Evolutionary conservation across 1,284 basidiomycete species (phyloP).

Genomic region (Melampsora americana): DNA sequence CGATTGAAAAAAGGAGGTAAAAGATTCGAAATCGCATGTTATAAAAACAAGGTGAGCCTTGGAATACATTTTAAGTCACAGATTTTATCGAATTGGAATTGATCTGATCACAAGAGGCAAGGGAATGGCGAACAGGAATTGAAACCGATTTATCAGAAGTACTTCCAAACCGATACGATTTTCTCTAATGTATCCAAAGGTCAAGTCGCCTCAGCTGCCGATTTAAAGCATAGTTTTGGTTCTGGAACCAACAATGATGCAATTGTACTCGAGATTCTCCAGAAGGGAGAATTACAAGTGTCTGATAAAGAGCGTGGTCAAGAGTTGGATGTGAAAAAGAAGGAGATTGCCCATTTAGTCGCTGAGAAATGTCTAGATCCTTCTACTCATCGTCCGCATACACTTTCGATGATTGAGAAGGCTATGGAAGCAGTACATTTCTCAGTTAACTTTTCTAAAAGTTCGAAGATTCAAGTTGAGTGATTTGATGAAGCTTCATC

Average conservation of each 20-base stretch:
- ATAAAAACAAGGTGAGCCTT: constrained; percentile 97
- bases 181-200: constrained; percentile 97
- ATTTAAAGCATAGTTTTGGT: constrained; percentile 81
- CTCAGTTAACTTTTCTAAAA: constrained; percentile 81
- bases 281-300: constrained; percentile 94
- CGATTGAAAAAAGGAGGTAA: constrained; percentile 94
- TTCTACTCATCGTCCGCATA: constrained; percentile 78
- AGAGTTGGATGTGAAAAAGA: constrained; percentile 75
- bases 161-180: constrained; percentile 90
- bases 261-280: constrained; percentile 86
- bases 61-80: constrained; percentile 59
- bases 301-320: constrained; percentile 94
- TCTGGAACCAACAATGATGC: constrained; percentile 69
- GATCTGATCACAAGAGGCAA: constrained; percentile 14
- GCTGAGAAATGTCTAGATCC: constrained; percentile 95
- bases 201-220: constrained; percentile 79
- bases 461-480: constrained; percentile 63
- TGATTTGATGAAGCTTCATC: not conserved
- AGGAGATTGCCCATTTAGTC: constrained; percentile 90
- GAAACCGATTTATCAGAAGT: constrained; percentile 95
- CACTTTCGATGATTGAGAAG: constrained; percentile 95
- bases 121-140: constrained; percentile 40
- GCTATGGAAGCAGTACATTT: constrained; percentile 93
- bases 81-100: not conserved
- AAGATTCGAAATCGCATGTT: constrained; percentile 98